phyloP scores from a whole-genome alignment of 257 asterid genomes.

The Solanum ossicruentum region DNA sequence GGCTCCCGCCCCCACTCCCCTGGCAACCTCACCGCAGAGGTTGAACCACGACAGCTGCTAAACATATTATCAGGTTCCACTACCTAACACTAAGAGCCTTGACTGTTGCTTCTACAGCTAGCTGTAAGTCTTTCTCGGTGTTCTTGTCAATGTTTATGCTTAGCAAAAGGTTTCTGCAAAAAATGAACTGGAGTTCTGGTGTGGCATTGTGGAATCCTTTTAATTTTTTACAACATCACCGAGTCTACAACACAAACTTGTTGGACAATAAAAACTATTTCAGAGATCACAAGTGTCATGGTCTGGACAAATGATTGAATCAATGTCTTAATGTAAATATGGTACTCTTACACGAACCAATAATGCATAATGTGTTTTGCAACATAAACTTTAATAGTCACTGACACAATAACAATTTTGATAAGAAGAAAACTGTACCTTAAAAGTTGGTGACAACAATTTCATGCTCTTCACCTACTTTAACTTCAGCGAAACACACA shows the following conservation, averaged over 20 bases:
- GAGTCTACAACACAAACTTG: conserved; percentile 32
- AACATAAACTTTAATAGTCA: neutral
- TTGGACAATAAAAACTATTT: neutral
- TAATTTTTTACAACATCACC: conserved; percentile 77
- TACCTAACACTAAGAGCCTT: conserved; percentile 33
- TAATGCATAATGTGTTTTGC: neutral
- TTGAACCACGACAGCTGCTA: too few relatives aligned
- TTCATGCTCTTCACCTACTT: conserved; percentile 72
- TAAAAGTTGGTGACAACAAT: conserved; percentile 66
- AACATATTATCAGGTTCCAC: too few relatives aligned
- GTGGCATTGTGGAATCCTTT: conserved; percentile 76
- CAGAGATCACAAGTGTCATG: neutral
- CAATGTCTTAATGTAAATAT: neutral
- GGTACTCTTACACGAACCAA: neutral
- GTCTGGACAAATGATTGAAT: neutral
- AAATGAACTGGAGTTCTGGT: conserved; percentile 74
- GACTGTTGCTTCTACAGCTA: conserved; percentile 68
- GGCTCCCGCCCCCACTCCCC: too few relatives aligned
- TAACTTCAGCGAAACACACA: conserved; percentile 58
- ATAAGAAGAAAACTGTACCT: conserved; percentile 22
- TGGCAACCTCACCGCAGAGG: too few relatives aligned
- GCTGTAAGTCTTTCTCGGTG: conserved; percentile 82
- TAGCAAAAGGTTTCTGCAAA: conserved; percentile 77
- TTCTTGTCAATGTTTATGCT: conserved; percentile 85
- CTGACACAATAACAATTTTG: neutral